Evolutionary conservation across 148 eudicot genomes (phyloP).

Genomic region (Dianthus caryophyllus): DNA sequence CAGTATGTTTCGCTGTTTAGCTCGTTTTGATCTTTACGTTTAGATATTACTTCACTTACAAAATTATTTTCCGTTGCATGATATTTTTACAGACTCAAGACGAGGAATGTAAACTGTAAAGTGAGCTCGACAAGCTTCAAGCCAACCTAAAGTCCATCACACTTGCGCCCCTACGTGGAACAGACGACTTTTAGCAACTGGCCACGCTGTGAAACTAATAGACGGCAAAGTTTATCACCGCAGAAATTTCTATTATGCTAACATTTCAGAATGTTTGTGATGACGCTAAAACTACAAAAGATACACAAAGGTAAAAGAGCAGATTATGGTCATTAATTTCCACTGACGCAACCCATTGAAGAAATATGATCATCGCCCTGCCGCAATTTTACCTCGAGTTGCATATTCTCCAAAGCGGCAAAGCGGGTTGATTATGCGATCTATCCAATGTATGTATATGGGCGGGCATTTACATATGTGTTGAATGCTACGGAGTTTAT

Average conservation of each 20-base stretch:
- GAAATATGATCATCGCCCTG: background rate
- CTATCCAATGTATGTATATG: constrained; percentile 14
- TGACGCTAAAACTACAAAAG: constrained; percentile 29
- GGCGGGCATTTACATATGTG: constrained; percentile 28
- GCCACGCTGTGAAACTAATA: too few species aligned
- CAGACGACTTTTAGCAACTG: too few species aligned
- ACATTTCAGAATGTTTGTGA: constrained; percentile 19
- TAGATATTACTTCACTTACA: too few species aligned
- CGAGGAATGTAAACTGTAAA: too few species aligned
- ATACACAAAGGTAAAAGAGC: constrained; percentile 22
- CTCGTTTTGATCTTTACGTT: too few species aligned
- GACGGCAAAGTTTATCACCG: background rate
- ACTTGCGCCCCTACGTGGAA: too few species aligned
- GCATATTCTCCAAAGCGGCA: background rate
- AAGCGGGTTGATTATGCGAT: background rate
- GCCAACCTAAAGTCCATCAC: too few species aligned
- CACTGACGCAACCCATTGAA: constrained; percentile 20
- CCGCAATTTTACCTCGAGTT: constrained; percentile 19
- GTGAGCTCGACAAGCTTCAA: too few species aligned
- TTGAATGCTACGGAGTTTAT: constrained; percentile 18
- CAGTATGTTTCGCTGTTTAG: too few species aligned
- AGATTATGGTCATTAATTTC: constrained; percentile 23
- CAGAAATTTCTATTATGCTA: constrained; percentile 7
- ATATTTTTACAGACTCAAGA: too few species aligned
- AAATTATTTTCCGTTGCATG: too few species aligned